Evolutionary conservation across 148 eudicot species (phyloP).

Genomic region (Chenopodium suecicum): DNA sequence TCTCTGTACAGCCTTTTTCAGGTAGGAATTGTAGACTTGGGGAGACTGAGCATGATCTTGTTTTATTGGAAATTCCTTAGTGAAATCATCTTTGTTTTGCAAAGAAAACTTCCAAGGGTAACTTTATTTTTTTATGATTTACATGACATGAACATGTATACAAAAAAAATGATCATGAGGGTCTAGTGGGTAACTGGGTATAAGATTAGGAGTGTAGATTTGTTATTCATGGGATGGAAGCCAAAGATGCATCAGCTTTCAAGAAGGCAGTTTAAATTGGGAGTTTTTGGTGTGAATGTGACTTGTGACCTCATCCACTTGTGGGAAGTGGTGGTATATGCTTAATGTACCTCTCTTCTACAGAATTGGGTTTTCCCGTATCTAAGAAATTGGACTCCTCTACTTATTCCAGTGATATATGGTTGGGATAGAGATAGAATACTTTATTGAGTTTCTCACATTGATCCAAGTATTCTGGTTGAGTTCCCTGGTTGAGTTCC

Average conservation of each 20-base stretch:
- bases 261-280: not conserved
- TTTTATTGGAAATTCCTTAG: not conserved
- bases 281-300: not conserved
- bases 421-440: not conserved
- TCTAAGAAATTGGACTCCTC: not conserved
- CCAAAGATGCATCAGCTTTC: conserved; percentile 1
- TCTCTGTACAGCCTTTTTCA: too few relatives aligned
- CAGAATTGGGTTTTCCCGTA: not conserved
- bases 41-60: not conserved
- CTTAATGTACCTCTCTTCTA: too few relatives aligned
- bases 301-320: not conserved
- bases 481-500: not conserved
- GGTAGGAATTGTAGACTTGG: not conserved
- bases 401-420: not conserved
- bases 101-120: not conserved
- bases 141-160: not conserved
- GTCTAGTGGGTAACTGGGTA: not conserved
- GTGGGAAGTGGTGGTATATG: not conserved
- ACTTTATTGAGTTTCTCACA: not conserved
- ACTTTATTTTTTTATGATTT: too few relatives aligned
- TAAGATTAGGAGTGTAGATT: not conserved
- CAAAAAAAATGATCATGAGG: not conserved
- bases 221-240: not conserved
- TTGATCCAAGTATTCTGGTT: not conserved
- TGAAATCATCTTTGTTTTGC: not conserved